Base-by-base conservation (phyloP, 1,284 basidiomycete genomes). In the Chalciporus sp. region DNA sequence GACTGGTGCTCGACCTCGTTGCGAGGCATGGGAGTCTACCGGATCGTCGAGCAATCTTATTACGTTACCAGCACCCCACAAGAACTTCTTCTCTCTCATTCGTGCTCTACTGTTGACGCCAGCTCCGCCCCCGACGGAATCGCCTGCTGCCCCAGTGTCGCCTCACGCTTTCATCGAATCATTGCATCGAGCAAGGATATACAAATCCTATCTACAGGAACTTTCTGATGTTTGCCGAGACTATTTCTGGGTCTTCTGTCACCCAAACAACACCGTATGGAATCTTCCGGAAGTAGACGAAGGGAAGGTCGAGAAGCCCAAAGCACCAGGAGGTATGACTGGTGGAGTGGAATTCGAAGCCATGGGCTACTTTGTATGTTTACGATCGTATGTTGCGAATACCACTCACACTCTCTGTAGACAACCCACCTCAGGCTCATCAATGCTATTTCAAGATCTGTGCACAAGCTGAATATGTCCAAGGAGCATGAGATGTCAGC, bases 231-330 rank as follows among this genome's bases (percentile, higher is more conserved):
- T 96, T 2, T 95, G 95, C 67, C 76, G 94, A 17, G 96, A 99
- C 70, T 98, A 97, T 74, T 98, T 98, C 72, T 98, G 96, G 94
- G 90, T 99, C 51, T 98, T 98, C 74, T 98, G 96, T 68, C 97
- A 99, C 69, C 88, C 90, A 2, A 89, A 89, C 64, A 99, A 99
- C 66, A 85, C 86, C 1, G 86, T 96, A 43, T 98, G 95, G 95
- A 77, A 86, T 16, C 74, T 95, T 26, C 74, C 79, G 6, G 88
- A 94, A 61, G 86, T 92, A 0, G 90, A 98, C 64, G 88, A 93
- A 67, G 82, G 76, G 2, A 83, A 84, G 52, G 92, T 95, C 4
- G 93, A 95, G 72, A 90, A 88, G 63, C 97, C 96, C 4, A 84
- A 92, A 35, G 96, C 97, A 3, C 96, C 97, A 0, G 94, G 94